Base-by-base conservation (phyloP, 495 filamentous ascomycete genomes). In the Aspergillus cristatus region DNA sequence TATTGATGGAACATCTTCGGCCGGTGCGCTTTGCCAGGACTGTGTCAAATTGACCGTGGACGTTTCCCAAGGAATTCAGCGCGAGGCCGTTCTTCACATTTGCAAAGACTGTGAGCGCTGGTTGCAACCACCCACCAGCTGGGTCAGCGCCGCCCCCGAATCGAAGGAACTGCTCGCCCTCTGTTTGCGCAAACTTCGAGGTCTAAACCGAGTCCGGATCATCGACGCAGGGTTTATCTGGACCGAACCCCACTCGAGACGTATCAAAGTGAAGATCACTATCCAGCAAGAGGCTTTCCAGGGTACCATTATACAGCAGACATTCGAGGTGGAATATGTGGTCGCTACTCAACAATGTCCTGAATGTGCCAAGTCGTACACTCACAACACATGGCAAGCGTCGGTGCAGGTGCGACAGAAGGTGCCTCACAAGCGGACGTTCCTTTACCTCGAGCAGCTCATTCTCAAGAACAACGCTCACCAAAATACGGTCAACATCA, bases 201-300 rank as follows among this genome's bases (percentile, higher is more conserved):
- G 89, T 28, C 60, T 98, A 38, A 71, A 75, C 48, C 91, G 86
- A 64, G 84, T 93, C 38, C 71, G 91, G 29, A 88, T 98, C 43
- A 86, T 91, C 53, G 91, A 98, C 50, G 91, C 91, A 25, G 82
- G 76, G 50, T 98, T 98, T 55, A 86, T 95, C 46, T 98, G 91
- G 91, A 98, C 91, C 2, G 91, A 98, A 62, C 91, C 91, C 6
- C 91, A 98, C 67, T 93, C 85, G 34, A 70, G 85, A 51, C 69
- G 91, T 50, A 71, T 98, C 35, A 88, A 84, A 54, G 78, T 98
- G 45, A 93, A 94, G 63, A 83, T 98, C 51, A 94, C 87, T 0
- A 75, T 98, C 13, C 90, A 98, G 53, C 77, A 65, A 62, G 84
- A 73, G 72, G 88, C 63, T 53, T 86, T 67, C 49, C 66, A 82